These are phyloP conservation scores for Trichocladium antarcticum DNA, from an alignment of 495 filamentous ascomycete genomes.

Conservation along the genomic window DNA sequence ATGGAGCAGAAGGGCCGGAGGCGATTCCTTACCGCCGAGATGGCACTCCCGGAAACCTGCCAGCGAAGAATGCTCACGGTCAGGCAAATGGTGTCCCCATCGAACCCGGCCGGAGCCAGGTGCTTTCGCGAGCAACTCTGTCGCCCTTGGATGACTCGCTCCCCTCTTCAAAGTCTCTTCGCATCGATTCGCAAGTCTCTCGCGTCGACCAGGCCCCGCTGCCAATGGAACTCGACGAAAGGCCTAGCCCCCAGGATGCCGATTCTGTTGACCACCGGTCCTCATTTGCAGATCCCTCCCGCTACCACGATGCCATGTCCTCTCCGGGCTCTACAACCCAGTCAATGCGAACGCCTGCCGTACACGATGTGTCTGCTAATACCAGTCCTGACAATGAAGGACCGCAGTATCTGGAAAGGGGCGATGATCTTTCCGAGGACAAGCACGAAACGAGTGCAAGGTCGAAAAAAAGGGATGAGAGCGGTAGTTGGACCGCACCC, in stretches of 20 bases:
- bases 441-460: background rate
- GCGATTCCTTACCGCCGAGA: background rate
- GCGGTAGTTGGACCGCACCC: background rate
- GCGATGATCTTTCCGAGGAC: constrained; percentile 21
- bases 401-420: constrained; percentile 28
- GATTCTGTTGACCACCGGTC: constrained; percentile 3
- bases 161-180: background rate
- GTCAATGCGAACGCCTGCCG: constrained; percentile 29
- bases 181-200: background rate
- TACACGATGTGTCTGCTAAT: constrained; percentile 38
- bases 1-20: too few species aligned
- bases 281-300: constrained; percentile 11
- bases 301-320: constrained; percentile 29
- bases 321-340: constrained; percentile 38
- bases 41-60: background rate
- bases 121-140: background rate
- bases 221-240: constrained; percentile 4
- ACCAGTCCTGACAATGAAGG: constrained; percentile 46
- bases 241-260: background rate
- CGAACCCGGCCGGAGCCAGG: background rate
- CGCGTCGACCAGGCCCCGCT: background rate
- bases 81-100: background rate
- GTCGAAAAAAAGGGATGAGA: constrained; percentile 11
- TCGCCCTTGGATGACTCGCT: background rate
- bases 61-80: background rate